Conservation (phyloP, 2,329 filamentous ascomycete species). For the Alternaria ethzedia region DNA sequence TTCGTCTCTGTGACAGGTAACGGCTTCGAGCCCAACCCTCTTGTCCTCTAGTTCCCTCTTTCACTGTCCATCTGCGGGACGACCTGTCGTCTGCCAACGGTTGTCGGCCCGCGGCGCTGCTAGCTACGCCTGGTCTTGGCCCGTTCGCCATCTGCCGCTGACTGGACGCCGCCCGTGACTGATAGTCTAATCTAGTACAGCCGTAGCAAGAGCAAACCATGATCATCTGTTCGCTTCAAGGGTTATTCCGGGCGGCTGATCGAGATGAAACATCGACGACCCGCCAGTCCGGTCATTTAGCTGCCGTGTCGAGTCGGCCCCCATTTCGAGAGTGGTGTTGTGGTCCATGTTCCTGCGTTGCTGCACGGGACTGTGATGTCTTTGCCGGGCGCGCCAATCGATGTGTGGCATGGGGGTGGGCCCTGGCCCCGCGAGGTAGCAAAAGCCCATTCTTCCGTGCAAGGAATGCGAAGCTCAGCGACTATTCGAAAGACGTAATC, state of each 20-base stretch:
- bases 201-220: conserved; percentile 38
- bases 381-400: conserved; percentile 41
- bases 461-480: conserved; percentile 49
- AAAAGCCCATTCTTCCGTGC: conserved; percentile 40
- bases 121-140: conserved; percentile 32
- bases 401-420: conserved; percentile 23
- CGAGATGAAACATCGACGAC: conserved; percentile 49
- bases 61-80: conserved; percentile 27
- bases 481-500: conserved; percentile 44
- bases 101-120: conserved; percentile 43
- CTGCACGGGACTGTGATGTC: conserved; percentile 47
- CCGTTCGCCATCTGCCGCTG: conserved; percentile 29
- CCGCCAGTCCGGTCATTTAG: conserved; percentile 37
- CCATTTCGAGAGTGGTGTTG: conserved; percentile 44
- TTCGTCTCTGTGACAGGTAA: conserved; percentile 45
- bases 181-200: conserved; percentile 31
- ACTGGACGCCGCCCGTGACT: conserved; percentile 35
- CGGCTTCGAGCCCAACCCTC: conserved; percentile 29
- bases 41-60: conserved; percentile 20
- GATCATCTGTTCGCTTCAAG: conserved; percentile 48
- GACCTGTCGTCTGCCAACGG: conserved; percentile 37
- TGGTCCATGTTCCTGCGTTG: conserved; percentile 53
- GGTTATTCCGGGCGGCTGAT: conserved; percentile 45
- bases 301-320: conserved; percentile 47
- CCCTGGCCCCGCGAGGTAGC: conserved; percentile 26